Evolutionary conservation across 1,284 basidiomycete species (phyloP).

Genomic region (Trichosporon sp.): DNA sequence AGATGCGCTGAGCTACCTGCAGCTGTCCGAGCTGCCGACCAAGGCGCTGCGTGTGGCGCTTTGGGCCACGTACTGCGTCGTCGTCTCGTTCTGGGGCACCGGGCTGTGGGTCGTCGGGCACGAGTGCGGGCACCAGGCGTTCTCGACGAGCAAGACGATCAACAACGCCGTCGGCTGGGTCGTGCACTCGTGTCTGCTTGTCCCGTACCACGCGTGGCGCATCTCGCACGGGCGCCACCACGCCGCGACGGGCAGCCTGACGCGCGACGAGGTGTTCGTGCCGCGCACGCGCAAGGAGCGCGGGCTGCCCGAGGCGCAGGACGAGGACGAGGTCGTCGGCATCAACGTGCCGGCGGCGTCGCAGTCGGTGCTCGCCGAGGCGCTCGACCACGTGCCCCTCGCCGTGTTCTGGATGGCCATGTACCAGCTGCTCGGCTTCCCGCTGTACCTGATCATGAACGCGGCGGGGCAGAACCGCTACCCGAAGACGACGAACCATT

Average conservation of each 20-base stretch:
- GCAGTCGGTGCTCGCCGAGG: conserved; percentile 74
- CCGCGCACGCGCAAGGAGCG: conserved; percentile 77
- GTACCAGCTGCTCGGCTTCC: conserved; percentile 80
- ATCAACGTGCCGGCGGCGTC: conserved; percentile 61
- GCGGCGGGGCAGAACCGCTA: conserved; percentile 85
- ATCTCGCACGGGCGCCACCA: conserved; percentile 97
- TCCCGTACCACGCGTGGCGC: conserved; percentile 97
- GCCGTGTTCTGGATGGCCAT: conserved; percentile 61
- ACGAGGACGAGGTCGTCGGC: conserved; percentile 61
- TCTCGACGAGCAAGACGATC: conserved; percentile 84
- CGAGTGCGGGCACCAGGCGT: conserved; percentile 90
- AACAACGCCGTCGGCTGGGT: conserved; percentile 94
- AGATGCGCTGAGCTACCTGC: conserved; percentile 36
- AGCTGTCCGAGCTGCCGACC: conserved; percentile 39
- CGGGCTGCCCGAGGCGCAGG: conserved; percentile 62
- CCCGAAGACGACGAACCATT: conserved; percentile 75
- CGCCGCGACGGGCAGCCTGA: conserved; percentile 89
- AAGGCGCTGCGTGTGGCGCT: conserved; percentile 63
- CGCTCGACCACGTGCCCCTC: conserved; percentile 88
- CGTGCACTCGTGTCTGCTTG: conserved; percentile 85
- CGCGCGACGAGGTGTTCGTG: conserved; percentile 94
- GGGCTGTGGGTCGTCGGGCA: conserved; percentile 87
- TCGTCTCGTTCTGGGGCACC: conserved; percentile 77
- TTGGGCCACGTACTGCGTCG: conserved; percentile 77
- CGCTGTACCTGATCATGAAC: conserved; percentile 76